Evolutionary conservation across 768 basidiomycete species (phyloP), one percentile per base, ranked within the genome.

Genomic region (Termitomyces heimii): DNA sequence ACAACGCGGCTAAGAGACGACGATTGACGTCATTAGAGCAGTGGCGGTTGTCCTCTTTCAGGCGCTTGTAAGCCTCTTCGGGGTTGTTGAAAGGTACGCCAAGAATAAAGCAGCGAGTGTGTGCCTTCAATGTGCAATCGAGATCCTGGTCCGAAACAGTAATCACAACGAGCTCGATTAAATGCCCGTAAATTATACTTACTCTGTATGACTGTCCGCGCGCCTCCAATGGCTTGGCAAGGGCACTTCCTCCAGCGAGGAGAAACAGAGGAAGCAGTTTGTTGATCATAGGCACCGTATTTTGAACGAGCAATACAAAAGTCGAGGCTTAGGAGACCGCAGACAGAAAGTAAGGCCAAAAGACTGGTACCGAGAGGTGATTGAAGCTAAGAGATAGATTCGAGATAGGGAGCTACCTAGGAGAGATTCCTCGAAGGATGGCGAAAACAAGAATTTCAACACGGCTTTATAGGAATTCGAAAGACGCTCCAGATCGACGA

Each of bases 31-130:
- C 61, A 26, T 62, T 62, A 28, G 37, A 24, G 52, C 61, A 62
- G 24, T 59, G 51, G 22, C 57, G 54, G 24, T 58, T 56, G 52
- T 57, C 58, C 22, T 54, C 54, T 48, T 56, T 56, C 52, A 62
- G 31, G 26, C 61, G 61, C 28, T 37, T 59, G 18, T 53, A 56
- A 28, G 58, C 61, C 4, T 59, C 61, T 8, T 46, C 42, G 7
- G 61, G 61, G 43, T 59, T 52, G 49, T 62, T 62, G 55, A 62
- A 62, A 16, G 61, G 61, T 0, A 62, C 61, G 12, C 61, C 61
- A 37, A 62, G 55, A 43, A 62, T 62, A 18, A 53, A 62, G 44
- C 61, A 62, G 24, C 55, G 55, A 10, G 61, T 62, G 12, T 56
- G 46, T 22, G 46, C 44, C 43, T 56, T 59, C 34, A 46, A 43